Evolutionary conservation across 2,329 filamentous ascomycete genomes (phyloP).

Genomic region (Chaetomium sp.): DNA sequence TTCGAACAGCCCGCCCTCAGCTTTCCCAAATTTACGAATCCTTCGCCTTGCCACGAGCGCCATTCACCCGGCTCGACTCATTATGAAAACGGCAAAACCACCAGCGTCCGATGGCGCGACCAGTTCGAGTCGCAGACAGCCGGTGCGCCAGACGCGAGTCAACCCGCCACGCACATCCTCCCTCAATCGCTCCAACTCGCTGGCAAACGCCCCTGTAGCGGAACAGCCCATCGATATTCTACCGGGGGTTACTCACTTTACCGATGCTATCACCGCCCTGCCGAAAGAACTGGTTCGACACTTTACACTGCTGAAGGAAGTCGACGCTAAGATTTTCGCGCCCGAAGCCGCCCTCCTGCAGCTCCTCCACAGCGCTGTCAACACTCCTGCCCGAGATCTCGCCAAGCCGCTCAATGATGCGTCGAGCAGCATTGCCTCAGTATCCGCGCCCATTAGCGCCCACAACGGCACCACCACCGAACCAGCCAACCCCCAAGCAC

Average conservation of each 20-base stretch:
- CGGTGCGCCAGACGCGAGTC: constrained; percentile 65
- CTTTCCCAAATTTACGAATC: constrained; percentile 9
- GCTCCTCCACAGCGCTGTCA: constrained; percentile 67
- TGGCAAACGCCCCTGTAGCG: constrained; percentile 47
- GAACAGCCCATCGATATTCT: constrained; percentile 68
- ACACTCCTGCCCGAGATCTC: constrained; percentile 51
- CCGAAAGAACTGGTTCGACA: constrained; percentile 95
- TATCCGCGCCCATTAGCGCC: constrained; percentile 52
- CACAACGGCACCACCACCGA: constrained; percentile 53
- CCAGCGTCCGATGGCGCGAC: constrained; percentile 45
- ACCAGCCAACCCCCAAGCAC: constrained; percentile 41
- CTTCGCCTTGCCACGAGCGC: constrained; percentile 7
- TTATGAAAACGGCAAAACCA: constrained; percentile 60
- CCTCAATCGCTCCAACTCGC: constrained; percentile 51
- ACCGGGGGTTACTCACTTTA: constrained; percentile 73
- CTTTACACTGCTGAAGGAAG: constrained; percentile 94
- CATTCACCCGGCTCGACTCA: neutral
- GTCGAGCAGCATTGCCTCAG: constrained; percentile 46
- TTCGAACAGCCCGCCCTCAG: neutral
- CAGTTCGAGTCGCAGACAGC: constrained; percentile 55
- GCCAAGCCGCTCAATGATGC: constrained; percentile 49
- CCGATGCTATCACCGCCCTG: constrained; percentile 87
- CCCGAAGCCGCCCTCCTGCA: constrained; percentile 81
- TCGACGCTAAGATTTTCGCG: constrained; percentile 92
- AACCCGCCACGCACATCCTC: constrained; percentile 62